Evolutionary conservation across 2,329 filamentous ascomycete genomes (phyloP), one percentile per base, ranked within the genome.

Genomic region (Penicillium sp.): DNA sequence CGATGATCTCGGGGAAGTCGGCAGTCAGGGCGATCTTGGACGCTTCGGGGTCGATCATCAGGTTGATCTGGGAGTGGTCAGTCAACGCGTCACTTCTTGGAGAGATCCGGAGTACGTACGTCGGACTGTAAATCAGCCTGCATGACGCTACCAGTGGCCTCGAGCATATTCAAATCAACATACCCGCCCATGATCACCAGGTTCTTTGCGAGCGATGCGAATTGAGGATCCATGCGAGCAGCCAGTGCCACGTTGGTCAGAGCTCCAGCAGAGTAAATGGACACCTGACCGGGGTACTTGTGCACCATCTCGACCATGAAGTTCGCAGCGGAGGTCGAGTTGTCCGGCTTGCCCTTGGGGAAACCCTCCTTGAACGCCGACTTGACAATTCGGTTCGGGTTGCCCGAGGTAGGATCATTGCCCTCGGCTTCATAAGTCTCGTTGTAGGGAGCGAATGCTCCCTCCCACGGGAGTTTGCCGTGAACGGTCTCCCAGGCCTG

Each of bases 111-210:
- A 4, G 20, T 54, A 48, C 58, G 43, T 40, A 63, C 57, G 66
- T 65, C 65, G 9, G 57, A 65, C 45, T 63, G 63, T 31, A 65
- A 50, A 51, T 67, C 61, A 10, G 63, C 63, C 51, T 67, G 57
- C 28, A 57, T 39, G 8, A 63, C 28, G 27, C 56, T 60, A 4
- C 66, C 65, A 0, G 62, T 66, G 8, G 59, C 65, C 58, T 67
- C 53, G 35, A 70, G 57, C 40, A 76, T 62, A 22, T 70, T 75
- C 5, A 70, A 64, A 59, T 80, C 78, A 20, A 79, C 59, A 57
- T 77, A 80, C 2, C 77, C 61, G 41, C 78, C 77, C 77, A 80
- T 81, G 46, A 80, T 70, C 24, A 78, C 68, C 3, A 80, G 65
- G 27, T 75, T 74, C 57, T 76, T 78, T 5, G 76, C 70, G 43